phyloP scores from a whole-genome alignment of 345 rosid genomes.

The Syzygium aqueum region DNA sequence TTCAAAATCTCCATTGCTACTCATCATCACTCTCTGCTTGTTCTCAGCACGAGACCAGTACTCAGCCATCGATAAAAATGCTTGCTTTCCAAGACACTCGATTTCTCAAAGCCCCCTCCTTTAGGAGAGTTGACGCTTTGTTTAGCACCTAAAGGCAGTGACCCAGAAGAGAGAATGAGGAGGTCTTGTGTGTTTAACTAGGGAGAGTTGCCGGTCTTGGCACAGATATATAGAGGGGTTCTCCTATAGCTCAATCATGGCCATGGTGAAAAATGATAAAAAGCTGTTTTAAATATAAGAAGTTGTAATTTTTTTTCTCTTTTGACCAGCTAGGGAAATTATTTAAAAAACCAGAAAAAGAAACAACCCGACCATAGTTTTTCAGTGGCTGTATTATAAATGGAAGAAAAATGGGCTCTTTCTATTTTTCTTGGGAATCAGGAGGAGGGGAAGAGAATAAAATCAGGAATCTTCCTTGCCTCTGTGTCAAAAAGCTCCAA shows the following conservation, averaged over 20 bases:
- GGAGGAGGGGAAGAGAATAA: constrained; percentile 22
- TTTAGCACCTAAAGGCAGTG: background rate
- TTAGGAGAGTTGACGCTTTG: background rate
- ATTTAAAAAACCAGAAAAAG: background rate
- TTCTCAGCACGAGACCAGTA: constrained; percentile 11
- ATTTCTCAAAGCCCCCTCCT: background rate
- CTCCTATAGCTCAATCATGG: background rate
- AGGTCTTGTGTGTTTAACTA: background rate
- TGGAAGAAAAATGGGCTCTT: background rate
- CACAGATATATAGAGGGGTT: background rate
- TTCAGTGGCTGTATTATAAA: background rate
- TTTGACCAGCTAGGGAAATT: background rate
- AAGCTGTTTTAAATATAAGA: background rate
- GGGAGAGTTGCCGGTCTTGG: background rate
- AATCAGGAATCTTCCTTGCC: constrained; percentile 38
- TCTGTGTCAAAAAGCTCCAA: background rate
- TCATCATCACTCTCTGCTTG: constrained; percentile 9
- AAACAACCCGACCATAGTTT: background rate
- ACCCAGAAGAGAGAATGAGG: background rate
- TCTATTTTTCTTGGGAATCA: constrained; percentile 10
- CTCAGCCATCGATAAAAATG: constrained; percentile 26
- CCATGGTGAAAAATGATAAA: background rate
- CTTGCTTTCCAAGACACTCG: background rate
- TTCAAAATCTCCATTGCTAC: constrained; percentile 47
- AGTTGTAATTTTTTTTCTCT: background rate